These are phyloP conservation scores for Hippophae tibetana DNA, from an alignment of 306 rosid genomes.

Conservation along the genomic window DNA sequence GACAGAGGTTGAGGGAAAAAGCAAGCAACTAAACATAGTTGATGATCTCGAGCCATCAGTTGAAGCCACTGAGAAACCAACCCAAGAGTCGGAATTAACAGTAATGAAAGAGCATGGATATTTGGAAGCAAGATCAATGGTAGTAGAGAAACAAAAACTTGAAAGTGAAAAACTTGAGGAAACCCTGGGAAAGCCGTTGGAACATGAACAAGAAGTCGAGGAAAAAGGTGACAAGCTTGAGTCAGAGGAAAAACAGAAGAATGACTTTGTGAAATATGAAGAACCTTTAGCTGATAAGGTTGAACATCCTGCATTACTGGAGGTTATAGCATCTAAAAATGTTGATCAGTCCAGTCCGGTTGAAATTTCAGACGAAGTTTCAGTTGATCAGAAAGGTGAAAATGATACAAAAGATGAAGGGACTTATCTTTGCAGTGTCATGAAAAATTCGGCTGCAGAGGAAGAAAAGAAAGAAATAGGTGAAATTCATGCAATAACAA, in stretches of 20 bases:
- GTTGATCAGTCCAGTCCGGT: slow-evolving; percentile 16
- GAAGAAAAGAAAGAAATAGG: slow-evolving; percentile 31
- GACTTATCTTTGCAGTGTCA: slow-evolving; percentile 21
- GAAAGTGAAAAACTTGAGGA: slow-evolving; percentile 7
- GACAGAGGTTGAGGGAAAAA: slow-evolving; percentile 11
- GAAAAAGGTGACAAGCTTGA: slow-evolving; percentile 23
- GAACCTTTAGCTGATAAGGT: slow-evolving; percentile 16
- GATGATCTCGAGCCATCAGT: slow-evolving; percentile 19
- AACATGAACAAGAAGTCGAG: slow-evolving; percentile 22
- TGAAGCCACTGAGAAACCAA: slow-evolving; percentile 23
- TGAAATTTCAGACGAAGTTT: slow-evolving; percentile 1
- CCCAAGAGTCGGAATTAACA: slow-evolving; percentile 12
- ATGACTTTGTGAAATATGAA: slow-evolving; percentile 15
- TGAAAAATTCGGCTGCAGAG: slow-evolving; percentile 20
- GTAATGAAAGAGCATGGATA: slow-evolving; percentile 17
- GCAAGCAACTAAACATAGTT: slow-evolving; percentile 21
- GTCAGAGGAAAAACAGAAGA: slow-evolving; percentile 18
- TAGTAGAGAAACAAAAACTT: slow-evolving; percentile 14
- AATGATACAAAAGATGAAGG: slow-evolving; percentile 11
- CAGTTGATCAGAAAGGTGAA: slow-evolving; percentile 19
- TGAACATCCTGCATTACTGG: slow-evolving; percentile 11
- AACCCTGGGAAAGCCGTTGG: neutral
- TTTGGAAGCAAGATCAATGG: neutral
- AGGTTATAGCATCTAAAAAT: slow-evolving; percentile 21
- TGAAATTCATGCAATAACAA: slow-evolving; percentile 3